Evolutionary conservation across 768 basidiomycete species (phyloP), one percentile per base, ranked within the genome.

Genomic region (Calocera viscosa): DNA sequence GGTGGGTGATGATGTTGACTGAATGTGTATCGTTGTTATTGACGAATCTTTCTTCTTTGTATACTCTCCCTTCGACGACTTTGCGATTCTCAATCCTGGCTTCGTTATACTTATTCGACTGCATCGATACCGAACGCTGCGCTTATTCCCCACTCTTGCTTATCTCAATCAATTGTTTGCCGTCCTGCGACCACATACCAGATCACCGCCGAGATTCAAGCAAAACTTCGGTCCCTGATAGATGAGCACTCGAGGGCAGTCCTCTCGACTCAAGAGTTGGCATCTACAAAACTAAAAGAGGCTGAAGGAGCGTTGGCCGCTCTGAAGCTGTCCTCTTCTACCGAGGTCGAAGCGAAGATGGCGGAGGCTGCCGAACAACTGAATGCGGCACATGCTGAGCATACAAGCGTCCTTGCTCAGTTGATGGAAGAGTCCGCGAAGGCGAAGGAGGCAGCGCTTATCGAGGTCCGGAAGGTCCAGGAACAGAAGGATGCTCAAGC

Each of bases 361-460:
- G 43, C 43, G 5, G 43, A 47, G 43, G 43, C 43, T 19, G 43
- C 43, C 24, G 43, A 47, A 24, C 43, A 47, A 19, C 43, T 47
- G 8, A 19, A 47, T 19, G 24, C 16, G 19, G 43, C 43, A 19
- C 43, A 19, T 19, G 24, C 24, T 24, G 43, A 47, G 19, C 43
- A 47, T 47, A 3, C 16, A 47, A 17, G 8, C 7, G 16, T 19
- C 19, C 19, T 47, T 19, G 19, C 43, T 19, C 7, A 47, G 19
- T 19, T 47, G 43, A 47, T 19, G 43, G 43, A 47, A 7, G 43
- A 47, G 24, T 17, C 43, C 7, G 5, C 43, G 8, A 17, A 19
- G 19, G 43, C 43, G 19, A 47, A 47, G 68, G 35, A 68, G 68
- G 64, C 69, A 41, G 69, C 69, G 63, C 65, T 66, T 28, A 66